Evolutionary conservation across 768 basidiomycete genomes (phyloP), one percentile per base, ranked within the genome.

Genomic region (Suillus subaureus): DNA sequence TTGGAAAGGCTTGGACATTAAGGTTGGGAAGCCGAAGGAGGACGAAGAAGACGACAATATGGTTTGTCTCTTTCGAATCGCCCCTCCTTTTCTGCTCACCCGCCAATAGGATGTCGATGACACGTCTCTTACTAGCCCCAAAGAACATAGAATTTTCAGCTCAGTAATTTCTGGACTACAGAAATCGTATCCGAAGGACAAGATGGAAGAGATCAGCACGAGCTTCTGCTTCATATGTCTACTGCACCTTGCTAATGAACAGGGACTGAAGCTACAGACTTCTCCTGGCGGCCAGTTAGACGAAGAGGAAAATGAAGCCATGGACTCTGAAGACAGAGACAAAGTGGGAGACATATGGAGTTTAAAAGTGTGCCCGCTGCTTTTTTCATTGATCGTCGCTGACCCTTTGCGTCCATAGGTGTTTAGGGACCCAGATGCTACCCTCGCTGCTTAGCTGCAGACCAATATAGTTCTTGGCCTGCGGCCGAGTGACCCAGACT

Each of bases 201-300:
- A 97, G 81, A 92, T 99, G 91, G 91, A 91, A 47, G 97, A 99
- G 69, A 97, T 99, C 74, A 97, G 96, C 75, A 99, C 97, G 18
- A 97, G 94, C 69, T 99, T 97, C 88, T 99, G 97, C 76, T 99
- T 99, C 82, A 99, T 99, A 75, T 99, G 97, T 73, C 81, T 99
- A 31, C 81, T 99, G 21, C 97, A 99, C 80, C 79, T 99, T 52
- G 97, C 97, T 21, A 99, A 99, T 74, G 97, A 99, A 79, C 92
- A 94, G 72, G 97, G 97, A 2, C 82, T 99, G 58, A 92, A 91
- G 73, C 85, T 99, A 42, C 91, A 89, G 77, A 78, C 87, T 55
- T 71, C 80, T 16, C 70, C 80, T 39, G 68, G 18, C 40, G 86
- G 75, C 76, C 39, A 70, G 72, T 61, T 77, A 68, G 73, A 80